Evolutionary conservation across 805 yeast genomes (phyloP).

Genomic region (Hanseniaspora guilliermondii): DNA sequence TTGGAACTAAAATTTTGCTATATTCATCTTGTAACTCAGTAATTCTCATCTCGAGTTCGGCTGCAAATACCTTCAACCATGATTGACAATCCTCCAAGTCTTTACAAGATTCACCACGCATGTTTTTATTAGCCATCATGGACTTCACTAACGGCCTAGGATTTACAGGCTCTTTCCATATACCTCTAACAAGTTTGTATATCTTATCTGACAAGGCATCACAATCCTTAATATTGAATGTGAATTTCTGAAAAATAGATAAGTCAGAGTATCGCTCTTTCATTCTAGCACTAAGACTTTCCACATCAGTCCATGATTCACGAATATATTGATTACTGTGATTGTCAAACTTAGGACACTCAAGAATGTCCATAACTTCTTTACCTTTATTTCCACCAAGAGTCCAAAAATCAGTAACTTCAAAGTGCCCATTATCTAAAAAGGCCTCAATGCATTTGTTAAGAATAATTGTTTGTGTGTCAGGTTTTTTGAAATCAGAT

Average conservation of each 20-base stretch:
- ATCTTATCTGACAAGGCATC: slow-evolving; percentile 41
- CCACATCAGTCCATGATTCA: slow-evolving; percentile 32
- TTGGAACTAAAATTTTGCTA: slow-evolving; percentile 32
- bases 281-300: slow-evolving; percentile 16
- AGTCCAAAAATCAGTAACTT: slow-evolving; percentile 69
- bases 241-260: slow-evolving; percentile 12
- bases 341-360: slow-evolving; percentile 33
- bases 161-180: slow-evolving; percentile 40
- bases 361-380: slow-evolving; percentile 37
- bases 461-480: slow-evolving; percentile 66
- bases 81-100: slow-evolving; percentile 45
- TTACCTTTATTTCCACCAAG: slow-evolving; percentile 85
- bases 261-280: slow-evolving; percentile 13
- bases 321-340: slow-evolving; percentile 41
- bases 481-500: slow-evolving; percentile 73
- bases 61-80: slow-evolving; percentile 76
- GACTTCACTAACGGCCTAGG: slow-evolving; percentile 57
- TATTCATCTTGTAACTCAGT: slow-evolving; percentile 59
- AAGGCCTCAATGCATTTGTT: slow-evolving; percentile 39
- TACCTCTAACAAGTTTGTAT: slow-evolving; percentile 55
- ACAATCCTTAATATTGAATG: slow-evolving; percentile 32
- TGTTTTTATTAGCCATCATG: slow-evolving; percentile 81
- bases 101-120: slow-evolving; percentile 43
- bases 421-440: slow-evolving; percentile 38
- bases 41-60: slow-evolving; percentile 61